Percentiles rank a stretch among this genome's conserved stretches.
Conservation (phyloP, 306 rosid species). For the Prunus mira region DNA sequence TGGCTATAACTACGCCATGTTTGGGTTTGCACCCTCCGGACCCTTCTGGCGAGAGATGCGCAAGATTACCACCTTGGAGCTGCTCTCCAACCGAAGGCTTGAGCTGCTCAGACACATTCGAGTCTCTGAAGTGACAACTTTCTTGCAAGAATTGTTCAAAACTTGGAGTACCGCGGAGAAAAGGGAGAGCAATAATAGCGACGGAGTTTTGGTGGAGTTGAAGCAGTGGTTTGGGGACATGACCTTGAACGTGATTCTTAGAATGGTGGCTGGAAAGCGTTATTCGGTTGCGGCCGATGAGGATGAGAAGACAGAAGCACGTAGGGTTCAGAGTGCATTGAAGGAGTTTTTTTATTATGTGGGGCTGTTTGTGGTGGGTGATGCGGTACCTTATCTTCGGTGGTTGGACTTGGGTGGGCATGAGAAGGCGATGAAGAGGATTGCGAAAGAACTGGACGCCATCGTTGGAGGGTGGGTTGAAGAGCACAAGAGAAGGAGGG, state of each 20-base stretch:
- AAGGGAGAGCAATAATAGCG: background rate
- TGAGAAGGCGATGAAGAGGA: constrained; percentile 33
- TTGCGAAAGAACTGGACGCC: constrained; percentile 27
- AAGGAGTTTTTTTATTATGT: constrained; percentile 23
- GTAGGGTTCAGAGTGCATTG: constrained; percentile 11
- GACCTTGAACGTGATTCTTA: constrained; percentile 38
- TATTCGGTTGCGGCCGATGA: background rate
- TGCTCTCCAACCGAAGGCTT: constrained; percentile 36
- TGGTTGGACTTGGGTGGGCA: constrained; percentile 59
- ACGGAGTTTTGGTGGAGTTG: constrained; percentile 33
- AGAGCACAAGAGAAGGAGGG: constrained; percentile 31
- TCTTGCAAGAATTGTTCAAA: constrained; percentile 15
- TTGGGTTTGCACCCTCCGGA: constrained; percentile 38
- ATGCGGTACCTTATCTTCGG: constrained; percentile 35
- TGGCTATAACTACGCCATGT: constrained; percentile 21
- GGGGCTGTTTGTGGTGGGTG: constrained; percentile 36
- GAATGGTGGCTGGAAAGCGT: constrained; percentile 41
- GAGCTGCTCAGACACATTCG: constrained; percentile 24
- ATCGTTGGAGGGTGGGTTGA: constrained; percentile 34
- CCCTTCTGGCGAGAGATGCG: constrained; percentile 43
- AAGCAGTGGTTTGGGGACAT: constrained; percentile 40
- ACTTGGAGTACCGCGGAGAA: background rate
- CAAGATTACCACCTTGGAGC: constrained; percentile 24
- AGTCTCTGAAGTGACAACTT: constrained; percentile 28
- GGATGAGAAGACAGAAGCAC: constrained; percentile 9